Evolutionary conservation across 2,329 filamentous ascomycete genomes (phyloP), one percentile per base, ranked within the genome.

Genomic region (Aspergillus oerlinghausenensis): DNA sequence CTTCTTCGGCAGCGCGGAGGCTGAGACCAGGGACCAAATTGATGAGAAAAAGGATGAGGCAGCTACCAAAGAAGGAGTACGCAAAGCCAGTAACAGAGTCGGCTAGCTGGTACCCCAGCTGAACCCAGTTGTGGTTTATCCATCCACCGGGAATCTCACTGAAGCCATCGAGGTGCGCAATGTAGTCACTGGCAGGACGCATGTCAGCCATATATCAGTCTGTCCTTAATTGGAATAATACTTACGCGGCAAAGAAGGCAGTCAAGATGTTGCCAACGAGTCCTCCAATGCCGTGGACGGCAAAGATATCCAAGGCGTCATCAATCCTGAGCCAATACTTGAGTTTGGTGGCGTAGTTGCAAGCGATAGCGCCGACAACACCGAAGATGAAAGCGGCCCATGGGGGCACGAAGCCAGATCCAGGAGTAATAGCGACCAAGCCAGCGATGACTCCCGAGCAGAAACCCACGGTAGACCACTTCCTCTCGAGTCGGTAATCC

Each of bases 391-490:
- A 84, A 2, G 91, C 88, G 3, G 91, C 83, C 91, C 91, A 96
- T 1, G 88, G 83, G 9, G 91, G 90, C 14, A 96, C 90, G 70
- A 84, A 95, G 70, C 89, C 92, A 55, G 90, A 94, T 32, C 88
- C 92, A 6, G 92, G 92, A 8, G 92, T 96, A 63, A 96, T 95
- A 57, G 88, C 87, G 5, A 96, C 91, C 21, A 96, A 81, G 21
- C 92, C 92, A 35, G 91, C 88, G 66, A 96, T 88, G 25, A 95
- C 88, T 60, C 92, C 92, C 0, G 89, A 94, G 77, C 92, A 96
- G 81, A 96, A 96, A 2, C 92, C 92, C 26, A 96, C 91, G 1
- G 90, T 93, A 0, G 90, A 95, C 88, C 90, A 96, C 78, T 96
- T 96, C 67, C 85, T 84, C 77, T 96, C 91, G 50, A 96, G 82